Base-by-base conservation (phyloP, 768 basidiomycete species). In the Baorangia bicolor region DNA sequence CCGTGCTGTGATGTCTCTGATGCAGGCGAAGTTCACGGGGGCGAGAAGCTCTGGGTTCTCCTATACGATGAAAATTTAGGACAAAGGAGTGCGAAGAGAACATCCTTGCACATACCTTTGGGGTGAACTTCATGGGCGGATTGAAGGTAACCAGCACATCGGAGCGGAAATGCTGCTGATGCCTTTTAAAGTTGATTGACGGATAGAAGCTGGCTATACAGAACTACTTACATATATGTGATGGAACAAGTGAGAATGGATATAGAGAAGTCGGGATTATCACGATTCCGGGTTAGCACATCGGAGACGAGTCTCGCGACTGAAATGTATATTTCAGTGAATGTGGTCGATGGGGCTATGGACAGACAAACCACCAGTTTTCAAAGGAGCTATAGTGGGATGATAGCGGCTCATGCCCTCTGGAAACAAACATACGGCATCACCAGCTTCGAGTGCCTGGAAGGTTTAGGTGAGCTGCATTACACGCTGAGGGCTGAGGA, bases 381-480 rank as follows among this genome's bases (percentile, higher is more conserved):
- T 92, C 48, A 95, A 69, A 4, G 92, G 90, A 4, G 92, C 89
- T 50, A 95, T 88, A n/a, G 82, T 85, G 0, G 92, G 90, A 61
- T 90, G 88, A 69, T 87, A 95, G 41, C 91, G 78, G 64, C 90
- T 92, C 74, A 86, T 81, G 2, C 93, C 94, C 73, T 94, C 93
- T 3, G 92, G 92, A 63, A 94, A 94, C 51, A 94, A 63, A 64
- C 89, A 92, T 3, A 92, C 80, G 16, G 89, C 88, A 65, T 92
- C 89, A 10, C 91, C 91, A 11, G 75, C 56, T 66, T 89, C 88
- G 31, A 92, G 73, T 5, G 87, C 89, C 90, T 93, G 55, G 49
- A 57, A 46, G 34, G 45, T 53, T 51, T 20, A 35, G 44, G 42
- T 61, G 53, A 67, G 39, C 51, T 56, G 37, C 35, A 14, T 28